Evolutionary conservation across 306 rosid genomes (phyloP).

Genomic region (Chamaecrista fasciculata): DNA sequence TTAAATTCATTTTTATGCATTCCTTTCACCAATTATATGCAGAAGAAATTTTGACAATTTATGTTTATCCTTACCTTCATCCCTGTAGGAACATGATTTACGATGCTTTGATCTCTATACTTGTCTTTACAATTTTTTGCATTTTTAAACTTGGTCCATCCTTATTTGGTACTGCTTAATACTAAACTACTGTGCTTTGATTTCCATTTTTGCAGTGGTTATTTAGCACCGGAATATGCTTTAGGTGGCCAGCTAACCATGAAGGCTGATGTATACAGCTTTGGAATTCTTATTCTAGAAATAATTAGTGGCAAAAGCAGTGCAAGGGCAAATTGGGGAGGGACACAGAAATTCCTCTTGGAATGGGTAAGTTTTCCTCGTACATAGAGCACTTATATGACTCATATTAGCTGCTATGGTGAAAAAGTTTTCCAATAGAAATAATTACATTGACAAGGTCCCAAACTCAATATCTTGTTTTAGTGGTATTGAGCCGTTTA

Average conservation of each 20-base stretch:
- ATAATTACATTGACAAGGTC: no score
- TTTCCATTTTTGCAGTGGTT: slow-evolving; percentile 61
- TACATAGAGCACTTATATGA: no score
- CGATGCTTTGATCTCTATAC: neutral
- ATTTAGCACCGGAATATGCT: slow-evolving; percentile 97
- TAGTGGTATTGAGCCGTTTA: no score
- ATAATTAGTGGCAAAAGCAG: slow-evolving; percentile 75
- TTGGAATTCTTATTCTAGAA: slow-evolving; percentile 88
- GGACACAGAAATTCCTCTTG: slow-evolving; percentile 53
- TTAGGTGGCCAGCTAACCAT: slow-evolving; percentile 85
- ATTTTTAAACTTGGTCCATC: slow-evolving; percentile 12
- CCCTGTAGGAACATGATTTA: neutral
- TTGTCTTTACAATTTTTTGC: neutral
- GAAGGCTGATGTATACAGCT: slow-evolving; percentile 92
- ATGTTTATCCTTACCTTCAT: neutral
- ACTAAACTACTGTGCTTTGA: slow-evolving; percentile 22
- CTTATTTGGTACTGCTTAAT: slow-evolving; percentile 10
- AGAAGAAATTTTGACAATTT: neutral
- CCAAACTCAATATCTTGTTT: no score
- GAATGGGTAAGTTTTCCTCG: slow-evolving; percentile 74
- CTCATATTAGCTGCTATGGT: no score
- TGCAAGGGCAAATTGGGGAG: slow-evolving; percentile 55
- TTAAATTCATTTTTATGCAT: no score
- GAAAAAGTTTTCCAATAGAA: no score
- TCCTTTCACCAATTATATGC: neutral